A percentile compares a stretch with the other conserved stretches of the same genome.
Evolutionary conservation across 768 basidiomycete genomes (phyloP).

Genomic region (Gloeophyllum trabeum): DNA sequence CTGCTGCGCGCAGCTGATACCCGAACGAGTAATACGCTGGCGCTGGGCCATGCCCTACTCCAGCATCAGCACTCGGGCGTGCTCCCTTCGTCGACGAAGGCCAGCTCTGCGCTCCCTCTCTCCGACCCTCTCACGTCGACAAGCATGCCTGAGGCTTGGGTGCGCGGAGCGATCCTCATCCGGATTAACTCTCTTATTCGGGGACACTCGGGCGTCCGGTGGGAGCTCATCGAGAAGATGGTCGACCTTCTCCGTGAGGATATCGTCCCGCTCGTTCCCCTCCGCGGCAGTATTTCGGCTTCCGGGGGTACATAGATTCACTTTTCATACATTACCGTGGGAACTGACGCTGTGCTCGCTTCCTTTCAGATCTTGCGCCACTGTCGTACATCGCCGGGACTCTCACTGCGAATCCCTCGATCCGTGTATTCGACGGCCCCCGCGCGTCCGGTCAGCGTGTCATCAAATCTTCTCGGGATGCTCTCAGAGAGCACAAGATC

Average conservation of each 20-base stretch:
- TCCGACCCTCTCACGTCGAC: slow-evolving; percentile 55
- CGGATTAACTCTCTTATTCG: slow-evolving; percentile 86
- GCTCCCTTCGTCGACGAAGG: slow-evolving; percentile 43
- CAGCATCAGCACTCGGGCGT: slow-evolving; percentile 78
- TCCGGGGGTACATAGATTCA: slow-evolving; percentile 48
- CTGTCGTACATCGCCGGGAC: slow-evolving; percentile 78
- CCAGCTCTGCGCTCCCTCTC: slow-evolving; percentile 49
- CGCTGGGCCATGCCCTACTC: slow-evolving; percentile 73
- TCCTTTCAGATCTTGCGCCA: slow-evolving; percentile 53
- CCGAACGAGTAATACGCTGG: slow-evolving; percentile 60
- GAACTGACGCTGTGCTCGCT: background rate
- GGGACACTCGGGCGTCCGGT: slow-evolving; percentile 79
- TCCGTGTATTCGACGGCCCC: slow-evolving; percentile 56
- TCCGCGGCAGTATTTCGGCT: slow-evolving; percentile 76
- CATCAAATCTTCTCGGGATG: slow-evolving; percentile 43
- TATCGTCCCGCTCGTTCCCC: slow-evolving; percentile 70
- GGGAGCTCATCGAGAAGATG: slow-evolving; percentile 75
- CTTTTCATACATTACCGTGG: slow-evolving; percentile 1
- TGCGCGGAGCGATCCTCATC: slow-evolving; percentile 76
- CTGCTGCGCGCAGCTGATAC: slow-evolving; percentile 49
- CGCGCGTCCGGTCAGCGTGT: slow-evolving; percentile 27
- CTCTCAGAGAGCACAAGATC: slow-evolving; percentile 48
- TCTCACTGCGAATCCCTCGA: slow-evolving; percentile 69
- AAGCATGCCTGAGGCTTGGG: slow-evolving; percentile 82
- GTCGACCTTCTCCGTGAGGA: slow-evolving; percentile 56